These are phyloP conservation scores for Nannochloropsis salina DNA, from an alignment of 108 stramenopile species.

Conservation along the genomic window DNA sequence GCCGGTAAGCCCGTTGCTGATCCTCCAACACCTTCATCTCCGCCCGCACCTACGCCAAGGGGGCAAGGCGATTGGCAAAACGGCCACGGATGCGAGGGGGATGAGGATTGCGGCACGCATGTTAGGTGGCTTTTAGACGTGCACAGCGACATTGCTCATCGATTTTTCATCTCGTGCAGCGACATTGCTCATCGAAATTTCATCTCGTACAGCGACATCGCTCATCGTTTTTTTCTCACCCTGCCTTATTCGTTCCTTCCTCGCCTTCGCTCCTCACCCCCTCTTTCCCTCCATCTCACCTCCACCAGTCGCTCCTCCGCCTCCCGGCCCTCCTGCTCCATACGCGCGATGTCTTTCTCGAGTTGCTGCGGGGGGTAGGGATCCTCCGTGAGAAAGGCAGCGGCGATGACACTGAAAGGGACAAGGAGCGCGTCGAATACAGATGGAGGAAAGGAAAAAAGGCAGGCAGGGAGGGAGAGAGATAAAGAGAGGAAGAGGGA, in stretches of 20 bases:
- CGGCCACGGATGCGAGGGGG: too few species aligned
- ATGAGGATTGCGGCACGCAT: not conserved
- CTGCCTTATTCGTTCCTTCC: not conserved
- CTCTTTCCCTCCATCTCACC: not conserved
- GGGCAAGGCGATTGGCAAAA: too few species aligned
- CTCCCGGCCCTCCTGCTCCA: not conserved
- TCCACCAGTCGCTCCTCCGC: not conserved
- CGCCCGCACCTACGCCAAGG: too few species aligned
- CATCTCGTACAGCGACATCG: not conserved
- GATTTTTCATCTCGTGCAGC: not conserved
- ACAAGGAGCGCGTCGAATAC: not conserved
- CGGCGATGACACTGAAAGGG: not conserved
- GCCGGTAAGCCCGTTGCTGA: too few species aligned
- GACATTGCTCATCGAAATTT: not conserved
- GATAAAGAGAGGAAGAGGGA: not conserved
- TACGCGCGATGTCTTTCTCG: not conserved
- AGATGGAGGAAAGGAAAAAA: not conserved
- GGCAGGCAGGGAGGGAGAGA: constrained; percentile 20
- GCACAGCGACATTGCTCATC: not conserved
- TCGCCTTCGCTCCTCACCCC: not conserved
- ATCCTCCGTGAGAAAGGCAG: not conserved
- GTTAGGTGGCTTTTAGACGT: not conserved
- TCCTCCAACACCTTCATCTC: too few species aligned
- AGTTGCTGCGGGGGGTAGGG: constrained; percentile 62
- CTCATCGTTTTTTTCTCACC: not conserved